phyloP scores from a whole-genome alignment of 805 yeast genomes.

The Lachancea meyersii region DNA sequence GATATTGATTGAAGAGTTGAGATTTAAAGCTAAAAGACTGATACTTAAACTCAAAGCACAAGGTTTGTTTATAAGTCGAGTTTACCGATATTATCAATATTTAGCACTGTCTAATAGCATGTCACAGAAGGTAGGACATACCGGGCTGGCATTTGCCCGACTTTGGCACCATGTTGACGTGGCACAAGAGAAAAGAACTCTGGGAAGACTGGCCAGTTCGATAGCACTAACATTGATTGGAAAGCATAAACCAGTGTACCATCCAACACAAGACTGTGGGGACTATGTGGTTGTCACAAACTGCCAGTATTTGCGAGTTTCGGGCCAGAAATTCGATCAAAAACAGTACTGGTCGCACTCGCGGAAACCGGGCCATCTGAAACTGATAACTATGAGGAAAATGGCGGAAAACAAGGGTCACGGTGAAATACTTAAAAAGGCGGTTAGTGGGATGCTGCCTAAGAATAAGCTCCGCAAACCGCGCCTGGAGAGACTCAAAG shows the following conservation, averaged over 20 bases:
- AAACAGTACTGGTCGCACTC: constrained; percentile 88
- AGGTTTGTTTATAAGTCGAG: no score
- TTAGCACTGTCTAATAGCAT: constrained; percentile 11
- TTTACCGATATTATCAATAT: no score
- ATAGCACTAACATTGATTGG: constrained; percentile 89
- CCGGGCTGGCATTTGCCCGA: constrained; percentile 72
- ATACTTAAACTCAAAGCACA: no score
- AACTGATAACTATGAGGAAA: constrained; percentile 73
- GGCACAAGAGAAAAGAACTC: constrained; percentile 72
- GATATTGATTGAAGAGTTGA: no score
- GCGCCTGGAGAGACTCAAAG: constrained; percentile 78
- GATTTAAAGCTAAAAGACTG: no score
- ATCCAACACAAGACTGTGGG: constrained; percentile 78
- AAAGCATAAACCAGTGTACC: constrained; percentile 91
- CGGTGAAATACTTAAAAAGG: constrained; percentile 76
- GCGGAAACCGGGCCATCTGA: constrained; percentile 82
- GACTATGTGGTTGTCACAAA: constrained; percentile 97
- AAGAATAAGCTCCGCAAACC: constrained; percentile 75
- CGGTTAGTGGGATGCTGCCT: constrained; percentile 95
- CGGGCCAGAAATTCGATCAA: constrained; percentile 78
- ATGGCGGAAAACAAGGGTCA: constrained; percentile 74
- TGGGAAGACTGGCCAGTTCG: constrained; percentile 87
- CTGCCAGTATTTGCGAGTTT: constrained; percentile 70
- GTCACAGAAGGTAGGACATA: constrained; percentile 38
- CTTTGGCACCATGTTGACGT: constrained; percentile 96